A percentile compares a stretch with the other conserved stretches of the same genome.
Evolutionary conservation across 2,329 filamentous ascomycete genomes (phyloP).

Genomic region (Fusarium mangiferae): DNA sequence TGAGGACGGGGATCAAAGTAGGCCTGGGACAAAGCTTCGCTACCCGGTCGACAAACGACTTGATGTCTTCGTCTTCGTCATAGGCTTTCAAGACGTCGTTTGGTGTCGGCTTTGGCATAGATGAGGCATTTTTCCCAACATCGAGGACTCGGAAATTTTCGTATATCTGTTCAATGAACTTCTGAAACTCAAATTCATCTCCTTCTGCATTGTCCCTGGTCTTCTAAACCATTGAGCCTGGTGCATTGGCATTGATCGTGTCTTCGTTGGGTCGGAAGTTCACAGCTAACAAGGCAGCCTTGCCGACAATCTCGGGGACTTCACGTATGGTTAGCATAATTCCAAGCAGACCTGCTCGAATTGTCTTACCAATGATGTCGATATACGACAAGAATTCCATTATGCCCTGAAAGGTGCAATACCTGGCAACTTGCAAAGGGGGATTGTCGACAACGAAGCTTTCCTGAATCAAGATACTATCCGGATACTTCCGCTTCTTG

Average conservation of each 20-base stretch:
- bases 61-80: not conserved
- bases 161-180: not conserved
- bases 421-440: not conserved
- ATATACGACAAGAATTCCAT: not conserved
- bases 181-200: not conserved
- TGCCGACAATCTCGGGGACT: too few species aligned
- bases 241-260: not conserved
- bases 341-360: rapidly evolving
- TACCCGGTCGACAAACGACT: rapidly evolving
- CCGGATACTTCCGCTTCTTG: not conserved
- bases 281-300: too few species aligned
- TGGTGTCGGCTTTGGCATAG: rapidly evolving
- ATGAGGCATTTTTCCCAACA: rapidly evolving
- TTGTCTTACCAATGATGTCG: not conserved
- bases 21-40: not conserved
- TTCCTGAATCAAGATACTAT: not conserved
- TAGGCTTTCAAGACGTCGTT: rapidly evolving
- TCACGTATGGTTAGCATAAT: too few species aligned
- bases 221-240: not conserved
- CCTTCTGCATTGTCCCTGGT: not conserved
- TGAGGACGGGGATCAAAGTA: rapidly evolving
- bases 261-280: not conserved
- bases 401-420: not conserved
- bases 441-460: rapidly evolving
- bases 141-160: rapidly evolving